Base-by-base conservation (phyloP, 2,329 filamentous ascomycete species). In the Samsoniella hepiali region DNA sequence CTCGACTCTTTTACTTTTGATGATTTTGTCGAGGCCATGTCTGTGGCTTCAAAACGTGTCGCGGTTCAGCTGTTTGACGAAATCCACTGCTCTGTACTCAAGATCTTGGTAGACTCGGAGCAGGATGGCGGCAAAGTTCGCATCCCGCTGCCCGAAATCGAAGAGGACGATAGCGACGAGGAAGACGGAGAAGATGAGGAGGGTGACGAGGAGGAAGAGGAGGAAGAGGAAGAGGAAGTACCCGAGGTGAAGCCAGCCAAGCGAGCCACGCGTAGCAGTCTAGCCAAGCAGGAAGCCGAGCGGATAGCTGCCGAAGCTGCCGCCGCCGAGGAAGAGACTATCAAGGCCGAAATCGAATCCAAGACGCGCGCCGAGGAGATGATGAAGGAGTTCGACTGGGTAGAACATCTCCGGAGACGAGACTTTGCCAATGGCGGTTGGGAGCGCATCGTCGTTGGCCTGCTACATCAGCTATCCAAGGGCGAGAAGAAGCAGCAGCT, bases 1-100 rank as follows among this genome's bases (percentile, higher is more conserved):
- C 82, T 99, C 32, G 95, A 99, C 75, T 98, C 94, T 0, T 99
- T 99, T 72, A 98, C 94, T 0, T 96, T 98, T 71, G 95, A 99
- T 73, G 95, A 99, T 74, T 98, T 93, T 70, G 83, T 97, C 5
- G 90, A 98, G 73, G 90, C 93, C 0, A 88, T 99, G 82, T 84
- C 88, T 56, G 89, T 93, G 64, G 84, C 90, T 0, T 92, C 88
- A 0, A 84, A 88, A 40, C 87, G 91, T 29, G 79, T 86, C 1
- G 88, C 89, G 8, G 95, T 95, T 59, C 90, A 97, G 72, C 80
- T 99, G 0, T 88, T 97, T 68, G 88, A 91, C 57, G 95, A 99
- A 74, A 85, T 95, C 5, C 94, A 98, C 74, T 99, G 95, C 73
- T 88, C 94, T 0, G 87, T 97, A 3, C 78, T 99, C 65, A 97